Percentiles rank a stretch among this genome's conserved stretches.
Evolutionary conservation across 805 yeast genomes (phyloP).

Genomic region (Hanseniaspora lindneri): DNA sequence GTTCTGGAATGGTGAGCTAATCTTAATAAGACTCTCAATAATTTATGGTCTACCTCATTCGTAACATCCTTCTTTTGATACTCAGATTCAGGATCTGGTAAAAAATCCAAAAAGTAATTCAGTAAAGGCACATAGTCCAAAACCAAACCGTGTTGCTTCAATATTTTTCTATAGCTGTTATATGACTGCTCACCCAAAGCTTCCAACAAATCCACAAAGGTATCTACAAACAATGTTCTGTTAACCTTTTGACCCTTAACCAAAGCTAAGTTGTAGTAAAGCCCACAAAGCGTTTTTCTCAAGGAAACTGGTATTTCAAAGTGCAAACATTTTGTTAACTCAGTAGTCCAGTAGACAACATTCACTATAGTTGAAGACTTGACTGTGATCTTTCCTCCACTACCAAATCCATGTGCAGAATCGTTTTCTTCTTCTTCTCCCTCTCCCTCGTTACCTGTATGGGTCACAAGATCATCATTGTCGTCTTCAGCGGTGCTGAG

Average conservation of each 20-base stretch:
- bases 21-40: constrained; percentile 38
- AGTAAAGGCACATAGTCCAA: constrained; percentile 31
- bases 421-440: constrained; percentile 26
- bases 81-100: constrained; percentile 40
- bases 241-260: constrained; percentile 61
- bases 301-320: constrained; percentile 62
- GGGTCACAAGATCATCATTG: constrained; percentile 34
- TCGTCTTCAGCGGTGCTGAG: constrained; percentile 25
- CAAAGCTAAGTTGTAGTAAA: constrained; percentile 59
- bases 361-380: constrained; percentile 62
- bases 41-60: constrained; percentile 34
- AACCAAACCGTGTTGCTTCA: constrained; percentile 25
- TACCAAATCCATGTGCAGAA: constrained; percentile 29
- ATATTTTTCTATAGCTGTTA: constrained; percentile 24
- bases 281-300: constrained; percentile 49
- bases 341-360: constrained; percentile 79
- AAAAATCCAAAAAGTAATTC: constrained; percentile 28
- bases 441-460: constrained; percentile 28
- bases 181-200: constrained; percentile 29
- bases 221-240: constrained; percentile 46
- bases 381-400: constrained; percentile 50
- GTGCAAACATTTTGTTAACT: constrained; percentile 61
- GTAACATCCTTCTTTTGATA: constrained; percentile 31
- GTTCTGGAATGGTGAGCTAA: constrained; percentile 44
- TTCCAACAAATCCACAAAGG: constrained; percentile 45